Conservation (phyloP, 768 basidiomycete genomes). For the Boletus sp. region DNA sequence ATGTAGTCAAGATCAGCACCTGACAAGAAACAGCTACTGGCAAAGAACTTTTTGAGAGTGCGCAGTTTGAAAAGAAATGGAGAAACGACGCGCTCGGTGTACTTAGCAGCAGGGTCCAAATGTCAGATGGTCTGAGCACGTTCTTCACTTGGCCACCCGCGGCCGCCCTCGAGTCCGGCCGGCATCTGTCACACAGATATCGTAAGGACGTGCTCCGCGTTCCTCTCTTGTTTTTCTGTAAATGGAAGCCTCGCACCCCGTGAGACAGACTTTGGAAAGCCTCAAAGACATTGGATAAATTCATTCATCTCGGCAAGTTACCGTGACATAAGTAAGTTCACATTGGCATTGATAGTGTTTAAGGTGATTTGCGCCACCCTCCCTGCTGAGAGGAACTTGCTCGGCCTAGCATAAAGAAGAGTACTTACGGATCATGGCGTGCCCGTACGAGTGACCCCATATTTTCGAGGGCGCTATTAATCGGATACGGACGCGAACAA, state of each 20-base stretch:
- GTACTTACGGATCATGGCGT: slow-evolving; percentile 5
- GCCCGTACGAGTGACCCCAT: background rate
- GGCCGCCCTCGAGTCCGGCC: slow-evolving; percentile 4
- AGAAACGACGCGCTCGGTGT: background rate
- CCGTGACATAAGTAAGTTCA: too few species aligned
- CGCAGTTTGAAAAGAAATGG: background rate
- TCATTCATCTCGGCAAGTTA: slow-evolving; percentile 12
- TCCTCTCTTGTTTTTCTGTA: slow-evolving; percentile 1
- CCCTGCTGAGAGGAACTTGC: background rate
- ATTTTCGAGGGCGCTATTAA: background rate
- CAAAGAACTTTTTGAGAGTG: background rate
- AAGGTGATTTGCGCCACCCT: slow-evolving; percentile 6
- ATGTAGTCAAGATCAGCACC: slow-evolving; percentile 15
- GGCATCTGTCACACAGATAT: slow-evolving; percentile 9
- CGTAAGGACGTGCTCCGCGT: slow-evolving; percentile 4
- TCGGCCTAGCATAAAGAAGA: background rate
- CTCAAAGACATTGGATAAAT: slow-evolving; percentile 9
- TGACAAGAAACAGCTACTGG: background rate
- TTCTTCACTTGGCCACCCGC: slow-evolving; percentile 8
- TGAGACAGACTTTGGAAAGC: slow-evolving; percentile 7
- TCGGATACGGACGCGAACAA: slow-evolving; percentile 5
- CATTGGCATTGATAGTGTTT: slow-evolving; percentile 2
- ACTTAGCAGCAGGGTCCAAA: background rate
- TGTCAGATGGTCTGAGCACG: slow-evolving; percentile 7
- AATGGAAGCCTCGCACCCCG: slow-evolving; percentile 3